Conservation (phyloP, 2,329 filamentous ascomycete genomes). For the Aspergillus floridensis region DNA sequence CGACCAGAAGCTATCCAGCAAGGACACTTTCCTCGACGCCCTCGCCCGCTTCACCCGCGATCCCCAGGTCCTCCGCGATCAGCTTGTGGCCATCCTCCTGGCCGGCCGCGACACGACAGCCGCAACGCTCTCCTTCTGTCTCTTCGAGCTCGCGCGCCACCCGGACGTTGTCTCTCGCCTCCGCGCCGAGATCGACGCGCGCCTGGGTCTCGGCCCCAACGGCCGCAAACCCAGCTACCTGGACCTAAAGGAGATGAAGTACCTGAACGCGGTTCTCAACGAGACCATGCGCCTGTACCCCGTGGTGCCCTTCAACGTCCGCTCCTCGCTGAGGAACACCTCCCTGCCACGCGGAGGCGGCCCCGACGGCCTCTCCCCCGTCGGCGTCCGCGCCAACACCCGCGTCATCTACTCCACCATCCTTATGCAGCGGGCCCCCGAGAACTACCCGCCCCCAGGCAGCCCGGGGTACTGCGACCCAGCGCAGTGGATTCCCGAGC, state of each 20-base stretch:
- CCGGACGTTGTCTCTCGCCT: constrained; percentile 67
- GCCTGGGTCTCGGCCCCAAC: constrained; percentile 60
- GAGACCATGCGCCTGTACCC: constrained; percentile 78
- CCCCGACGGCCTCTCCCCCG: constrained; percentile 43
- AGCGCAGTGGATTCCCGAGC: constrained; percentile 48
- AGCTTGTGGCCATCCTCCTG: constrained; percentile 76
- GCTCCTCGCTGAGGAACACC: constrained; percentile 69
- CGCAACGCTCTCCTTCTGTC: constrained; percentile 71
- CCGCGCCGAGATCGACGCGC: constrained; percentile 67
- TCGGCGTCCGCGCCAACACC: constrained; percentile 50
- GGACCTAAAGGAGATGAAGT: constrained; percentile 84
- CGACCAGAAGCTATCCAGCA: constrained; percentile 65
- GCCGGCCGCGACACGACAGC: constrained; percentile 85
- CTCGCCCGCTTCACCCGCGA: constrained; percentile 74
- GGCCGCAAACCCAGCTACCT: constrained; percentile 61
- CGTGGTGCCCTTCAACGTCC: constrained; percentile 74
- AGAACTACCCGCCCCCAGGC: constrained; percentile 47
- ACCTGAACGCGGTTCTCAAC: constrained; percentile 68
- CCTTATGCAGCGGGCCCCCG: constrained; percentile 51
- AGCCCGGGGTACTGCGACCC: constrained; percentile 41
- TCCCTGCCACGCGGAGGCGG: constrained; percentile 67
- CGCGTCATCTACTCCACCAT: constrained; percentile 52
- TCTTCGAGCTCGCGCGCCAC: constrained; percentile 76
- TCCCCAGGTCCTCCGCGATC: constrained; percentile 68
- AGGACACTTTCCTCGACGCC: constrained; percentile 82